Evolutionary conservation across 176 grass and related monocot species (phyloP).

Genomic region (Luzula sylvatica): DNA sequence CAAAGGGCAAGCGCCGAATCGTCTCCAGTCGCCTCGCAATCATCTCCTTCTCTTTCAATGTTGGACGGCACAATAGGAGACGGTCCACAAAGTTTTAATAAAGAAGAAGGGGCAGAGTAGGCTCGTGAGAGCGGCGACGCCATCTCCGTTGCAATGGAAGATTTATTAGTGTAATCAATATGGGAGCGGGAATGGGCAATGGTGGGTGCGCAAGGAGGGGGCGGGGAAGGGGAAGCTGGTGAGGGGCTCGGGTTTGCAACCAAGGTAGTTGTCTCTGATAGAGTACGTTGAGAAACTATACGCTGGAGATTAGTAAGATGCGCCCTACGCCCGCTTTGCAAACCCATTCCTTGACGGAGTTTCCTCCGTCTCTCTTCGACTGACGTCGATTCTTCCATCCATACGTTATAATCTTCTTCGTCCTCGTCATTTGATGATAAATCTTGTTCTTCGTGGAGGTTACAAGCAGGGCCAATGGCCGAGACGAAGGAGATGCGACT

Average conservation of each 20-base stretch:
- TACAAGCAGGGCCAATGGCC: conserved; percentile 30
- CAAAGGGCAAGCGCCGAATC: background rate
- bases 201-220: background rate
- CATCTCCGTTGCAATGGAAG: too few species aligned
- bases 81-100: conserved; percentile 6
- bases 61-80: background rate
- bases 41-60: background rate
- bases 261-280: background rate
- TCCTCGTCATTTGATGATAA: conserved; percentile 24
- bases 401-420: conserved; percentile 39
- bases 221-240: conserved; percentile 1
- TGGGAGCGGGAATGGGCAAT: conserved; percentile 3
- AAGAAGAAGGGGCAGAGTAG: conserved; percentile 23
- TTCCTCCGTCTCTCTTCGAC: conserved; percentile 77
- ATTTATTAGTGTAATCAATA: background rate
- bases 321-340: conserved; percentile 40
- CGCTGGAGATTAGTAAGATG: conserved; percentile 12
- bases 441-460: conserved; percentile 40
- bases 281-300: conserved; percentile 7
- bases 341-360: conserved; percentile 72
- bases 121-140: background rate
- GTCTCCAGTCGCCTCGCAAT: background rate
- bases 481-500: conserved; percentile 70
- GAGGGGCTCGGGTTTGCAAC: background rate
- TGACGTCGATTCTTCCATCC: conserved; percentile 75